Conservation (phyloP, 2,329 filamentous ascomycete genomes). For the Ophiostoma tasmaniense region DNA sequence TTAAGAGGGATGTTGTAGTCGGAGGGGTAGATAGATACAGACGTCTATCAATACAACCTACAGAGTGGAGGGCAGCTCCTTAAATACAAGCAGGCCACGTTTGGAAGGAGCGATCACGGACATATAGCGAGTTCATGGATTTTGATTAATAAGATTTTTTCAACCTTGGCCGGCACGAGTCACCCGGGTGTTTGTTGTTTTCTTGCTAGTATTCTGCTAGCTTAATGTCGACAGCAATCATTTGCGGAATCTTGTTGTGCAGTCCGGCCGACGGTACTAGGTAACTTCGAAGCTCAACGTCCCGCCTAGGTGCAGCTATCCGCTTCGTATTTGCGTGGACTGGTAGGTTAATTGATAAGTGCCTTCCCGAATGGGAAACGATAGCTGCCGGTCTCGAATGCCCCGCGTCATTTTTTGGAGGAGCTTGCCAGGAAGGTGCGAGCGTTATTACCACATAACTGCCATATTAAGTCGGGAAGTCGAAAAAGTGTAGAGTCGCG, state of each 20-base stretch:
- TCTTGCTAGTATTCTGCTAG: background rate
- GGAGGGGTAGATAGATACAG: background rate
- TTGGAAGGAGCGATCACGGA: background rate
- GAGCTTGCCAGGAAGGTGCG: background rate
- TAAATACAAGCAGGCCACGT: background rate
- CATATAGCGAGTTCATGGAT: background rate
- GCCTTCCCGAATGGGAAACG: background rate
- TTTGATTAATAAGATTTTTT: background rate
- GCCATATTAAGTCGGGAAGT: background rate
- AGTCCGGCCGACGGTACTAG: background rate
- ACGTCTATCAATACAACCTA: background rate
- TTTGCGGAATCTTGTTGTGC: background rate
- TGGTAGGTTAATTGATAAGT: background rate
- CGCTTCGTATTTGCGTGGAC: background rate
- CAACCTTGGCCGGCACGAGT: background rate
- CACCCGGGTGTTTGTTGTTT: background rate
- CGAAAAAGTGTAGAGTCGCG: background rate
- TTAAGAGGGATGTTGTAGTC: background rate
- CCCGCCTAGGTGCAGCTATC: background rate
- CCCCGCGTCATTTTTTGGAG: background rate
- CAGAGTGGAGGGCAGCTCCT: background rate
- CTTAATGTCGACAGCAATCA: background rate
- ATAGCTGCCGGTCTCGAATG: background rate
- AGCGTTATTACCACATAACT: background rate
- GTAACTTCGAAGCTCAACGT: background rate